Evolutionary conservation across 179 eudicot genomes (phyloP).

Genomic region (Silene vulgaris): DNA sequence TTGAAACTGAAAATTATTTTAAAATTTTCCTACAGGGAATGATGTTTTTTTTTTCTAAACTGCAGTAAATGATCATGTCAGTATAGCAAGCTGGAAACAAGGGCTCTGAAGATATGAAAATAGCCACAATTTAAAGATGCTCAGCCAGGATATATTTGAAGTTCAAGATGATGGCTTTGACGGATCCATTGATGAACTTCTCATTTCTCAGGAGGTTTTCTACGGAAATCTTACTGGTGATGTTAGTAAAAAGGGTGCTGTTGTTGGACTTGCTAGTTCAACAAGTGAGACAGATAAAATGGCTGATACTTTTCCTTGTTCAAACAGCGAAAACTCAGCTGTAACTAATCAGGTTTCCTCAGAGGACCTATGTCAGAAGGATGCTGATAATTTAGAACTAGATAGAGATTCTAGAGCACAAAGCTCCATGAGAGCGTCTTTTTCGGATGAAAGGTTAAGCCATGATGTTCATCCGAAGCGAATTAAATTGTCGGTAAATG

Average conservation of each 20-base stretch:
- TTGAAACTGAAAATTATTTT: not conserved
- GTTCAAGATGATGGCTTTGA: slow-evolving; percentile 69
- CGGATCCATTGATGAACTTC: slow-evolving; percentile 53
- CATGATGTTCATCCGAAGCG: slow-evolving; percentile 40
- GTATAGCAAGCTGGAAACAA: slow-evolving; percentile 7
- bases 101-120: slow-evolving; percentile 19
- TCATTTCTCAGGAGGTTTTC: slow-evolving; percentile 55
- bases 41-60: not conserved
- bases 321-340: slow-evolving; percentile 48
- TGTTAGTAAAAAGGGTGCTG: slow-evolving; percentile 34
- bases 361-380: slow-evolving; percentile 28
- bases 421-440: slow-evolving; percentile 31
- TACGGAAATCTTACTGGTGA: slow-evolving; percentile 40
- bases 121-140: slow-evolving; percentile 26
- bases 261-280: slow-evolving; percentile 35
- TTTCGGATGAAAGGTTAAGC: slow-evolving; percentile 26
- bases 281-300: slow-evolving; percentile 30
- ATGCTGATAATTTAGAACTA: slow-evolving; percentile 36
- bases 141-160: slow-evolving; percentile 35
- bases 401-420: slow-evolving; percentile 25
- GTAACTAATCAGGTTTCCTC: slow-evolving; percentile 44
- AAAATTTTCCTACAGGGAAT: slow-evolving; percentile 18
- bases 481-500: slow-evolving; percentile 49
- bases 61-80: slow-evolving; percentile 11
- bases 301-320: slow-evolving; percentile 33